phyloP scores from a whole-genome alignment of 805 yeast species.

The Metschnikowia continentalis region DNA sequence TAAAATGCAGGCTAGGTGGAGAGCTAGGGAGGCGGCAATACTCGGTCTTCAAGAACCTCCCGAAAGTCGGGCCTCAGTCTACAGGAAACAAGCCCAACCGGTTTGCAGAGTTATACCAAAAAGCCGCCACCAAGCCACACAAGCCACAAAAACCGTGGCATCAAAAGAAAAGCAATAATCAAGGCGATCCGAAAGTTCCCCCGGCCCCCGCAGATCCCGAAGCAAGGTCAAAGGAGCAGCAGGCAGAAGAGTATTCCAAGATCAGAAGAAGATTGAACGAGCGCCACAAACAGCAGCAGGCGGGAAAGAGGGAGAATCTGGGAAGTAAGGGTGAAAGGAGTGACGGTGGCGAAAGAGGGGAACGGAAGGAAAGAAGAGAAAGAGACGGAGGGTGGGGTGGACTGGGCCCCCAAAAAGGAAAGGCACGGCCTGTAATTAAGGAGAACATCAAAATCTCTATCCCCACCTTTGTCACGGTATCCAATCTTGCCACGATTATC shows the following conservation, averaged over 20 bases:
- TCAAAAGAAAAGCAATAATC: neutral
- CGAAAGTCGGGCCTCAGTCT: conserved; percentile 23
- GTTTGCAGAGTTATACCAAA: conserved; percentile 29
- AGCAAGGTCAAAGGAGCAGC: conserved; percentile 5
- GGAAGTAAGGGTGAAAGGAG: neutral
- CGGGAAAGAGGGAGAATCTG: conserved; percentile 2
- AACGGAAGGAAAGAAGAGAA: neutral
- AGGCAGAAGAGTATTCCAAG: conserved; percentile 14
- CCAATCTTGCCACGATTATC: conserved; percentile 71
- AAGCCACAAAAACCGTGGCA: conserved; percentile 3
- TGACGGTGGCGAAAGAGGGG: neutral
- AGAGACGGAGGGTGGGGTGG: neutral
- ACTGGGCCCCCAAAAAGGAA: neutral
- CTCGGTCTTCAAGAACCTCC: conserved; percentile 23
- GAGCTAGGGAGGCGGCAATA: neutral
- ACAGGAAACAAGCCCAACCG: conserved; percentile 24
- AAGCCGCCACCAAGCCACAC: neutral
- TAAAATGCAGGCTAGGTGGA: neutral
- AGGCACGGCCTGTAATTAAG: neutral
- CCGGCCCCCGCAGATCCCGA: neutral
- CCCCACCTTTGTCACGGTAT: conserved; percentile 75
- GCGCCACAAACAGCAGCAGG: conserved; percentile 14
- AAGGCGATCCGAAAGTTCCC: neutral
- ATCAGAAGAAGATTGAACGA: conserved; percentile 19
- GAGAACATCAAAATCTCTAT: conserved; percentile 38